Conservation (phyloP, 306 rosid species). For the Abrus pulchellus region DNA sequence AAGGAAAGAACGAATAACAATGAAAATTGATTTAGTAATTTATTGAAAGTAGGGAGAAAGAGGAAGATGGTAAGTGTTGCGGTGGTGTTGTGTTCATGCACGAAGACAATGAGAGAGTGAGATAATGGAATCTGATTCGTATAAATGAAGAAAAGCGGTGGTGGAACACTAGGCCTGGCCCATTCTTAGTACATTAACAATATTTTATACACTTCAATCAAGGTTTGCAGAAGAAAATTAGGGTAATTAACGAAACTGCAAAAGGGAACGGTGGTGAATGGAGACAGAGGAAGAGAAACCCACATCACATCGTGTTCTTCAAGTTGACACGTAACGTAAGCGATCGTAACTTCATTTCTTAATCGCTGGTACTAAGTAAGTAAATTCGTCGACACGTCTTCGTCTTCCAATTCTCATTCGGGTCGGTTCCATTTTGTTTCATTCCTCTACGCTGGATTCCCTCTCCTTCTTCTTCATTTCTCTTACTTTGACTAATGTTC, state of each 20-base stretch:
- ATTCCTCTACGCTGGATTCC: background rate
- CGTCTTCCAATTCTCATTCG: background rate
- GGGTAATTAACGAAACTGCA: too few relatives aligned
- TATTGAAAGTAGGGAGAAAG: background rate
- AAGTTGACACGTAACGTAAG: conserved; percentile 5
- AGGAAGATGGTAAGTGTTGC: background rate
- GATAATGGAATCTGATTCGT: conserved; percentile 15
- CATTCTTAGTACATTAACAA: background rate
- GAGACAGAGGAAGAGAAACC: too few relatives aligned
- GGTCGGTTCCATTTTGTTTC: background rate
- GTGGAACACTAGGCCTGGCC: background rate
- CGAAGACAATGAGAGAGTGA: background rate
- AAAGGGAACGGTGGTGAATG: background rate
- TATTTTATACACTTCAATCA: too few relatives aligned
- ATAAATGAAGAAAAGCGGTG: conserved; percentile 6
- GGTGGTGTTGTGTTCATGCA: background rate
- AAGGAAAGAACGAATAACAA: too few relatives aligned
- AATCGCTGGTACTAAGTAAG: background rate
- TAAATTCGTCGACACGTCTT: background rate
- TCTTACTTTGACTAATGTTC: too few relatives aligned
- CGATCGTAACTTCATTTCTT: background rate
- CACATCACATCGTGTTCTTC: too few relatives aligned
- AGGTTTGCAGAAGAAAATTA: too few relatives aligned
- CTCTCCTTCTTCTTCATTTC: too few relatives aligned
- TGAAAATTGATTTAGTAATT: background rate